A percentile compares a stretch with the other conserved stretches of the same genome.
These are phyloP conservation scores for Ampelocalamus luodianensis DNA, from an alignment of 176 grass and related monocot species.

Conservation along the genomic window DNA sequence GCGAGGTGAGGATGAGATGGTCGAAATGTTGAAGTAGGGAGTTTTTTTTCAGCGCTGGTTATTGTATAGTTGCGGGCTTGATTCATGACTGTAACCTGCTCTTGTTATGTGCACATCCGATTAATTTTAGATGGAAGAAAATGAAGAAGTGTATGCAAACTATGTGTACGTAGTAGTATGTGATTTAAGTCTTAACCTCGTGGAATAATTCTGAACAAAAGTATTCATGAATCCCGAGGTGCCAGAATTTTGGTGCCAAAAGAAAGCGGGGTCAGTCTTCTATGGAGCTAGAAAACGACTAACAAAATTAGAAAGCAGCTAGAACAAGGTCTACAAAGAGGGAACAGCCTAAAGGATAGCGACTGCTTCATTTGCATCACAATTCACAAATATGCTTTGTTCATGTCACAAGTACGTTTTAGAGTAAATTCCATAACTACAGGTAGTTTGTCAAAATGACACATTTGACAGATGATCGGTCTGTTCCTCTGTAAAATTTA, in stretches of 20 bases:
- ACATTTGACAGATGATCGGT: too few species aligned
- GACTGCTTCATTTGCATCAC: neutral
- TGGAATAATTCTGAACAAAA: constrained; percentile 38
- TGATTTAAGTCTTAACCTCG: neutral
- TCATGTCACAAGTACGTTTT: neutral
- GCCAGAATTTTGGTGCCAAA: constrained; percentile 15
- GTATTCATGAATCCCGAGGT: neutral
- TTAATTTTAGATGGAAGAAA: constrained; percentile 6
- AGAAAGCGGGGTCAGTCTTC: constrained; percentile 32
- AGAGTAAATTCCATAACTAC: neutral
- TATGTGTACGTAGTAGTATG: neutral
- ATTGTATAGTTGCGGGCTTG: neutral
- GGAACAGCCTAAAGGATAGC: neutral
- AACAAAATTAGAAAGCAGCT: constrained; percentile 11
- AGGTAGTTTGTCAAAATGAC: too few species aligned
- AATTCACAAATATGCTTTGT: neutral
- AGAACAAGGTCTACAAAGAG: neutral
- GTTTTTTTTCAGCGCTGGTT: neutral
- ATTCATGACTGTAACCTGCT: neutral
- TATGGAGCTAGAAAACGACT: constrained; percentile 28
- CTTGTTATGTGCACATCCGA: neutral
- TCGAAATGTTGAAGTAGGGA: neutral
- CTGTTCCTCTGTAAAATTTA: neutral
- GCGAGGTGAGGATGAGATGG: neutral
- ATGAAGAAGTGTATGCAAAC: neutral